phyloP scores from a whole-genome alignment of 1,139 yeast species.

The Blastobotrys ciferrii region DNA sequence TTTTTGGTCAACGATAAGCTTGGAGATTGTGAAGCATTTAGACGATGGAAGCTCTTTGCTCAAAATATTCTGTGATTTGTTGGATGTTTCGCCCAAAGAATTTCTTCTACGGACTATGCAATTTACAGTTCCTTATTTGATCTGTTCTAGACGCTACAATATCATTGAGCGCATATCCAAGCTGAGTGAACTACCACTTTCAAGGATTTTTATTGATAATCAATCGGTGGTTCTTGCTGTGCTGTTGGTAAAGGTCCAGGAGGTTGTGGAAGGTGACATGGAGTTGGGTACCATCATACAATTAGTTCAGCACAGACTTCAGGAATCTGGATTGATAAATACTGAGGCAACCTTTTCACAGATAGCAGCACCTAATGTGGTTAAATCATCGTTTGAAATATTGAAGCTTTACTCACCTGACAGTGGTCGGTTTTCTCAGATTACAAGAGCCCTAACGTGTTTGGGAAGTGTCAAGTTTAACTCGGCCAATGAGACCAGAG shows the following conservation, averaged over 20 bases:
- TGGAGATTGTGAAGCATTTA: conserved; percentile 56
- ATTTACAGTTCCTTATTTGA: conserved; percentile 73
- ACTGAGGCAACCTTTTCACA: conserved; percentile 40
- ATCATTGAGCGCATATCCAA: conserved; percentile 58
- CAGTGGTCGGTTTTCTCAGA: conserved; percentile 19
- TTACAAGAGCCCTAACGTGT: conserved; percentile 24
- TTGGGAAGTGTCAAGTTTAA: conserved; percentile 19
- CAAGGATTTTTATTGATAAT: conserved; percentile 3
- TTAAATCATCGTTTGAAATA: conserved; percentile 34
- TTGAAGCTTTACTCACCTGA: conserved; percentile 30
- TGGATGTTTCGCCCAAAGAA: conserved; percentile 59
- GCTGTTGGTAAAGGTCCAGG: conserved; percentile 31
- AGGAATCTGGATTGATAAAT: conserved; percentile 48
- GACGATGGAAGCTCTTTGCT: conserved; percentile 53
- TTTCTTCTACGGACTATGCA: conserved; percentile 69
- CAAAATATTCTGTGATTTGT: conserved; percentile 57
- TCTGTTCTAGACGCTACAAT: conserved; percentile 62
- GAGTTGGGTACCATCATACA: conserved; percentile 6
- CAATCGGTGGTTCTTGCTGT: conserved; percentile 43
- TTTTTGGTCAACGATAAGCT: conserved; percentile 71
- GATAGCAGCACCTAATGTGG: conserved; percentile 41
- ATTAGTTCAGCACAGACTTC: conserved; percentile 48
- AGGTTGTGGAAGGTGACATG: background rate
- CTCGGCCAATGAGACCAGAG: conserved; percentile 6
- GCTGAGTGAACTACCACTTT: conserved; percentile 28